These are phyloP conservation scores for Pugionium cornutum DNA, from an alignment of 345 rosid genomes.

Conservation along the genomic window DNA sequence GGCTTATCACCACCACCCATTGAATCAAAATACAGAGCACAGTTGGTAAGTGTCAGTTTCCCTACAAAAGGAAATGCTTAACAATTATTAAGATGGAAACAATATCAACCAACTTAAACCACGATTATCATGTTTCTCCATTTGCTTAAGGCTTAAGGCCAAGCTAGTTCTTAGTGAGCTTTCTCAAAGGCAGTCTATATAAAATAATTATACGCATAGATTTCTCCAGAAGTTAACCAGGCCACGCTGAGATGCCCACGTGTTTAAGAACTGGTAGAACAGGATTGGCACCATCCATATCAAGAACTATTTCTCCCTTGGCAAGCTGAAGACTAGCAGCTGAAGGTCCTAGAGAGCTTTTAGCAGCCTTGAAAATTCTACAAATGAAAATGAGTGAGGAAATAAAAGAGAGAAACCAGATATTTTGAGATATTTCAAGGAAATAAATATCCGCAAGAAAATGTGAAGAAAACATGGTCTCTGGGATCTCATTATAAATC, in stretches of 20 bases:
- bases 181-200: neutral
- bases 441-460: constrained; percentile 13
- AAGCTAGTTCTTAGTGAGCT: neutral
- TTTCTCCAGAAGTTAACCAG: constrained; percentile 56
- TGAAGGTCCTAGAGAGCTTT: constrained; percentile 53
- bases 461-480: neutral
- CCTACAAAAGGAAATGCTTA: constrained; percentile 54
- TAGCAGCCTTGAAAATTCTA: constrained; percentile 72
- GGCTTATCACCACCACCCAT: constrained; percentile 92
- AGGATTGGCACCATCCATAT: constrained; percentile 83
- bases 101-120: constrained; percentile 18
- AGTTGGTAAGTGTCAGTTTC: constrained; percentile 78
- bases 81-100: constrained; percentile 30
- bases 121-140: constrained; percentile 11
- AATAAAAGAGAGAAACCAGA: constrained; percentile 11
- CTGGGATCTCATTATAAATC: constrained; percentile 20
- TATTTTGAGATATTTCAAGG: neutral
- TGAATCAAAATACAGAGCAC: constrained; percentile 82
- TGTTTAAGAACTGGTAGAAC: constrained; percentile 91
- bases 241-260: constrained; percentile 94
- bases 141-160: constrained; percentile 4
- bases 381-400: constrained; percentile 2
- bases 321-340: constrained; percentile 65
- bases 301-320: constrained; percentile 85
- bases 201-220: constrained; percentile 28